Percentiles rank a stretch among this genome's conserved stretches.
Evolutionary conservation across 768 basidiomycete species (phyloP).

Genomic region (Collybia sp.): DNA sequence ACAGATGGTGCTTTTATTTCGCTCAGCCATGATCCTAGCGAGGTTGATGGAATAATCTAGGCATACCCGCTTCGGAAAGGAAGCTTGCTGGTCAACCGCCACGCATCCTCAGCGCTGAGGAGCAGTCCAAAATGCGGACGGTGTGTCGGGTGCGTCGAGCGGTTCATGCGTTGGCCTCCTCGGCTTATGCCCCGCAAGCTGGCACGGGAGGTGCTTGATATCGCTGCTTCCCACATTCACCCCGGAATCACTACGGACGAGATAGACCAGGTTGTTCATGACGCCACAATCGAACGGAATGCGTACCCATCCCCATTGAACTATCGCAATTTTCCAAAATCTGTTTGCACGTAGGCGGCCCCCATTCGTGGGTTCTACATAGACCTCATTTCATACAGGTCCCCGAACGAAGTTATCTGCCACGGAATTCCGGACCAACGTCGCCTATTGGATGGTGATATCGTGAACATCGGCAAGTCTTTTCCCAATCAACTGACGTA

Average conservation of each 20-base stretch:
- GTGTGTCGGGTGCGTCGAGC: constrained; percentile 71
- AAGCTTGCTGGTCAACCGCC: constrained; percentile 56
- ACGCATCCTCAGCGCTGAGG: constrained; percentile 60
- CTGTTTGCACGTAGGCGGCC: constrained; percentile 76
- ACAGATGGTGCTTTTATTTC: constrained; percentile 33
- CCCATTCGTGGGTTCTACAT: constrained; percentile 1
- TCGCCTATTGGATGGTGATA: constrained; percentile 87
- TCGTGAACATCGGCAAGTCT: constrained; percentile 80
- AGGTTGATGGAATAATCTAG: constrained; percentile 27
- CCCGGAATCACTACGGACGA: constrained; percentile 97
- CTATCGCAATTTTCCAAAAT: constrained; percentile 91
- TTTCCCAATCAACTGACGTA: neutral
- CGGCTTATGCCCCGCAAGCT: constrained; percentile 43
- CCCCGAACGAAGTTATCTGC: constrained; percentile 94
- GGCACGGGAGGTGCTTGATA: constrained; percentile 87
- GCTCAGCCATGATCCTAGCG: constrained; percentile 3
- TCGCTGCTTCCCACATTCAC: constrained; percentile 77
- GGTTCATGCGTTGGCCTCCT: neutral
- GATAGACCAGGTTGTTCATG: constrained; percentile 90
- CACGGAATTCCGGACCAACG: constrained; percentile 93
- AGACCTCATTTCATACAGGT: constrained; percentile 35
- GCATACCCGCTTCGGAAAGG: constrained; percentile 55
- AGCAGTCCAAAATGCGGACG: constrained; percentile 86
- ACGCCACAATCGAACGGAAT: constrained; percentile 84
- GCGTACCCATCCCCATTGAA: constrained; percentile 94